Evolutionary conservation across 352 stramenopile genomes (phyloP).

Genomic region (Peronospora belbahrii): DNA sequence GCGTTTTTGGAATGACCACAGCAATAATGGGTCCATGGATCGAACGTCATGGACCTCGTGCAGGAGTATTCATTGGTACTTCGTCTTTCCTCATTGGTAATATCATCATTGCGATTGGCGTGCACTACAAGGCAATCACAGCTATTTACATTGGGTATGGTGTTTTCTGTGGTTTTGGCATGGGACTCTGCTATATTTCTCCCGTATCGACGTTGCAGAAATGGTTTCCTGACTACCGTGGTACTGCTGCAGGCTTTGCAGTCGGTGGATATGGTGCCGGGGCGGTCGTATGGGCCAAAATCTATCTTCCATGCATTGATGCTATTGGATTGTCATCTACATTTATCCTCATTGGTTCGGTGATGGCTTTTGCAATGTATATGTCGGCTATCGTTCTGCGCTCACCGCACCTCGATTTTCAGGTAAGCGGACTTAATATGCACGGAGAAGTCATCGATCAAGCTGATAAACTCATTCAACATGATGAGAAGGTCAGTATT

Average conservation of each 20-base stretch:
- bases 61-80: slow-evolving; percentile 38
- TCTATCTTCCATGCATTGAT: slow-evolving; percentile 50
- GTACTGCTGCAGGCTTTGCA: slow-evolving; percentile 58
- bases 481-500: slow-evolving; percentile 35
- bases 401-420: slow-evolving; percentile 40
- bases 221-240: slow-evolving; percentile 73
- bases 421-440: slow-evolving; percentile 46
- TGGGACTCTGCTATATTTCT: slow-evolving; percentile 69
- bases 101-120: slow-evolving; percentile 40
- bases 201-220: slow-evolving; percentile 68
- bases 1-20: slow-evolving; percentile 49
- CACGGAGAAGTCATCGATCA: slow-evolving; percentile 41
- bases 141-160: slow-evolving; percentile 64
- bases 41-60: slow-evolving; percentile 50
- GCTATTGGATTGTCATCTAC: slow-evolving; percentile 34
- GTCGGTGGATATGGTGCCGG: slow-evolving; percentile 56
- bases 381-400: slow-evolving; percentile 38
- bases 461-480: slow-evolving; percentile 25
- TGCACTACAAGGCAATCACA: slow-evolving; percentile 40
- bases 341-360: slow-evolving; percentile 43
- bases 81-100: slow-evolving; percentile 45
- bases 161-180: slow-evolving; percentile 52
- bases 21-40: slow-evolving; percentile 65
- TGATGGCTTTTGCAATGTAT: slow-evolving; percentile 35
- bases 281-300: slow-evolving; percentile 58